Conservation (phyloP, 495 filamentous ascomycete species). For the Thermochaetoides thermophila region DNA sequence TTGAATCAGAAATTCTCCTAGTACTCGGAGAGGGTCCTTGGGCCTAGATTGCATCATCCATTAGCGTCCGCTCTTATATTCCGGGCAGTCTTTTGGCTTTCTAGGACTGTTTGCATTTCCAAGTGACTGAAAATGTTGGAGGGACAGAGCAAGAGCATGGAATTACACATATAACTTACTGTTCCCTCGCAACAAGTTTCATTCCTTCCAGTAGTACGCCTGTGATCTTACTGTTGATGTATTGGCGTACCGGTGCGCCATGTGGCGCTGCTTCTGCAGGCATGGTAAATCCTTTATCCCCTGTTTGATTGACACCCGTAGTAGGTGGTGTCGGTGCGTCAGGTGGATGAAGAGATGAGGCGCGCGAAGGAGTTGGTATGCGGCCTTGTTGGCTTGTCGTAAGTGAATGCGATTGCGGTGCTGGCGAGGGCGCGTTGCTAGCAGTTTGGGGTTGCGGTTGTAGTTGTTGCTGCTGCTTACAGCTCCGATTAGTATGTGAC, state of each 20-base stretch:
- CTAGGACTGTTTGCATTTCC: no score
- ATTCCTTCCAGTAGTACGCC: conserved; percentile 77
- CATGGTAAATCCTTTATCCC: no score
- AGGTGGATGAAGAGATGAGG: background rate
- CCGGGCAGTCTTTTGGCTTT: no score
- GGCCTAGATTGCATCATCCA: no score
- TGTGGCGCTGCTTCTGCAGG: conserved; percentile 44
- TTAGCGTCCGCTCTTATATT: no score
- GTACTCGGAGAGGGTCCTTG: conserved; percentile 65
- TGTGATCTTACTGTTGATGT: conserved; percentile 81
- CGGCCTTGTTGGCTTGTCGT: conserved; percentile 7
- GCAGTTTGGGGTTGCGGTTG: background rate
- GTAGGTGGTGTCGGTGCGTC: background rate
- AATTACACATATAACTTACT: conserved; percentile 39
- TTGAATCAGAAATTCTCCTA: conserved; percentile 77
- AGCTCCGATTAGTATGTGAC: no score
- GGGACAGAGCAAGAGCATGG: background rate
- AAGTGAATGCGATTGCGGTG: conserved; percentile 5
- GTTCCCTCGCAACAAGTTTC: conserved; percentile 71
- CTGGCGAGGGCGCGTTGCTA: background rate
- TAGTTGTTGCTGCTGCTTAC: conserved; percentile 2
- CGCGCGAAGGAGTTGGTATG: conserved; percentile 4
- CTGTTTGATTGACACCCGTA: no score
- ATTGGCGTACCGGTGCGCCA: conserved; percentile 74
- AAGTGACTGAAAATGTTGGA: background rate